Percentiles rank a stretch among this genome's conserved stretches.
Conservation (phyloP, 768 basidiomycete species). For the Russula emetica region DNA sequence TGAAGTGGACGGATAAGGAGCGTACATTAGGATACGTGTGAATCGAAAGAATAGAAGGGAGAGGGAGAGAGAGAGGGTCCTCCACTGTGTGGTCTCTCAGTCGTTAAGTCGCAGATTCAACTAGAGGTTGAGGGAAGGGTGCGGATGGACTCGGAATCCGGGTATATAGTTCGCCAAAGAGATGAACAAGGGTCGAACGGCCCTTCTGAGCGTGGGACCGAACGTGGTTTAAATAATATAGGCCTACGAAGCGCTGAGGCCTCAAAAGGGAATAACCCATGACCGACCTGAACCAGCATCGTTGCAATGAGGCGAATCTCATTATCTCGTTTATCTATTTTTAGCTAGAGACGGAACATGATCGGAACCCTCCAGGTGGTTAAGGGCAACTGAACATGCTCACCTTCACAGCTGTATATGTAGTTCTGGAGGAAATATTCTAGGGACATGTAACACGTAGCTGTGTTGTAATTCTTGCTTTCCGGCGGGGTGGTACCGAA, state of each 20-base stretch:
- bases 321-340: not conserved
- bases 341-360: not conserved
- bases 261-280: not conserved
- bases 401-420: too few relatives aligned
- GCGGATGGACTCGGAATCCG: not conserved
- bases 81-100: not conserved
- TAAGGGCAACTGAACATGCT: not conserved
- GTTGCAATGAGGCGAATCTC: not conserved
- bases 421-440: too few relatives aligned
- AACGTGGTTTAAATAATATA: not conserved
- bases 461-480: not conserved
- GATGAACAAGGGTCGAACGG: not conserved
- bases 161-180: not conserved
- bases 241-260: not conserved
- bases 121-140: not conserved
- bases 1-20: not conserved
- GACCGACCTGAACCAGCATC: not conserved
- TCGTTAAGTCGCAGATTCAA: not conserved
- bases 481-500: too few relatives aligned
- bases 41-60: not conserved
- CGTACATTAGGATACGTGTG: constrained; percentile 10
- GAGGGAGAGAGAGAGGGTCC: too few relatives aligned
- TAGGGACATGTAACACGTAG: not conserved
- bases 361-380: not conserved
- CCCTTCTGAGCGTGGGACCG: not conserved